phyloP scores from a whole-genome alignment of 768 basidiomycete species.

The Hortiboletus flavorubellus region DNA sequence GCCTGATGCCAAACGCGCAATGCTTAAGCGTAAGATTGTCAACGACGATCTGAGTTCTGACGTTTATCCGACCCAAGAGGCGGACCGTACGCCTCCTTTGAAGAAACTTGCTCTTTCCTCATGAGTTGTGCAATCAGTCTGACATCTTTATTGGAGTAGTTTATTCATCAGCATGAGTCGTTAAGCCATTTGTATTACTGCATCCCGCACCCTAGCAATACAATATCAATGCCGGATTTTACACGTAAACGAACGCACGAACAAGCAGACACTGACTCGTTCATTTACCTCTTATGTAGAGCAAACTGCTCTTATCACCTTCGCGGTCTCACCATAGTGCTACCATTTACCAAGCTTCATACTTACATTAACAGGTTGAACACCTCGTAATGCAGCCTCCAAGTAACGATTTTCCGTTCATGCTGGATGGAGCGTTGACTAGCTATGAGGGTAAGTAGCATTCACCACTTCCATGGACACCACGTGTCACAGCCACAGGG shows the following conservation, averaged over 20 bases:
- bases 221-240: neutral
- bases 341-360: neutral
- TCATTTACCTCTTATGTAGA: too few relatives aligned
- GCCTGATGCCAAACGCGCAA: conserved; percentile 49
- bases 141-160: conserved; percentile 33
- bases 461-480: neutral
- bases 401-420: neutral
- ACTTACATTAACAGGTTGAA: neutral
- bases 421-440: neutral
- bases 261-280: too few relatives aligned
- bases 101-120: conserved; percentile 61
- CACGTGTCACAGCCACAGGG: conserved; percentile 7
- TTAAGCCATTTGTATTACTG: conserved; percentile 27
- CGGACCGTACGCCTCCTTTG: conserved; percentile 54
- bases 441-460: conserved; percentile 10
- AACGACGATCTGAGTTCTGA: conserved; percentile 40
- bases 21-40: conserved; percentile 77
- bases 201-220: conserved; percentile 18
- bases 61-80: conserved; percentile 32
- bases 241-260: too few relatives aligned
- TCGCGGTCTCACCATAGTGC: neutral
- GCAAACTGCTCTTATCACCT: neutral
- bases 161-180: conserved; percentile 28
- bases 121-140: conserved; percentile 17
- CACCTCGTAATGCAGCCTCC: conserved; percentile 4